Evolutionary conservation across 2,329 filamentous ascomycete genomes (phyloP).

Genomic region (Fusarium chuoi): DNA sequence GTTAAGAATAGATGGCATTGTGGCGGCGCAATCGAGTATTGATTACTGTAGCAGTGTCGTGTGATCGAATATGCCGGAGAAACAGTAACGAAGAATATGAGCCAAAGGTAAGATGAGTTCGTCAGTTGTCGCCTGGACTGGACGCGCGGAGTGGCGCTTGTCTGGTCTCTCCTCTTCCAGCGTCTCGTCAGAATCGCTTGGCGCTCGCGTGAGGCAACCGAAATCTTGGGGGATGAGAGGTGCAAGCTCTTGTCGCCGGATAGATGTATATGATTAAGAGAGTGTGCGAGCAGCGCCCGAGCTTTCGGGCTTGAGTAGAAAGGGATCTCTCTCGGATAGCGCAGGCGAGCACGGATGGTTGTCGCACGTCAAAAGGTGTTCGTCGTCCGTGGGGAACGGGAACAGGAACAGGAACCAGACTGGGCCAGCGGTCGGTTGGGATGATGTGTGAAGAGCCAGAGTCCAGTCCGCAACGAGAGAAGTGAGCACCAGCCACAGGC

Average conservation of each 20-base stretch:
- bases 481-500: conserved; percentile 36
- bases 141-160: conserved; percentile 43
- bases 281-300: conserved; percentile 38
- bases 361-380: conserved; percentile 43
- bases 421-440: conserved; percentile 22
- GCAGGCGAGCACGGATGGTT: conserved; percentile 41
- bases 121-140: conserved; percentile 28
- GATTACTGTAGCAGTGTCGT: background rate
- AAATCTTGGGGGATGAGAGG: conserved; percentile 12
- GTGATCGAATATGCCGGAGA: background rate
- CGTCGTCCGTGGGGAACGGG: conserved; percentile 35
- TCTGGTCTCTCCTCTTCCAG: conserved; percentile 35
- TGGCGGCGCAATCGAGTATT: conserved; percentile 36
- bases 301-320: conserved; percentile 40
- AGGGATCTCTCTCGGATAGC: conserved; percentile 42
- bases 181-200: conserved; percentile 35
- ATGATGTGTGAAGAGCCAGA: conserved; percentile 27
- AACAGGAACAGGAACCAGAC: conserved; percentile 32
- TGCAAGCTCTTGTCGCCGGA: conserved; percentile 14
- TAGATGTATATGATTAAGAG: conserved; percentile 26
- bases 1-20: conserved; percentile 76
- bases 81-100: conserved; percentile 7
- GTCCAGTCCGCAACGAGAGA: conserved; percentile 13
- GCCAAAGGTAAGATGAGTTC: conserved; percentile 20
- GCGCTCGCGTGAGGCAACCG: conserved; percentile 43